A percentile compares a stretch with the other conserved stretches of the same genome.
phyloP scores from a whole-genome alignment of 495 filamentous ascomycete genomes.

The Wilcoxina mikolae region DNA sequence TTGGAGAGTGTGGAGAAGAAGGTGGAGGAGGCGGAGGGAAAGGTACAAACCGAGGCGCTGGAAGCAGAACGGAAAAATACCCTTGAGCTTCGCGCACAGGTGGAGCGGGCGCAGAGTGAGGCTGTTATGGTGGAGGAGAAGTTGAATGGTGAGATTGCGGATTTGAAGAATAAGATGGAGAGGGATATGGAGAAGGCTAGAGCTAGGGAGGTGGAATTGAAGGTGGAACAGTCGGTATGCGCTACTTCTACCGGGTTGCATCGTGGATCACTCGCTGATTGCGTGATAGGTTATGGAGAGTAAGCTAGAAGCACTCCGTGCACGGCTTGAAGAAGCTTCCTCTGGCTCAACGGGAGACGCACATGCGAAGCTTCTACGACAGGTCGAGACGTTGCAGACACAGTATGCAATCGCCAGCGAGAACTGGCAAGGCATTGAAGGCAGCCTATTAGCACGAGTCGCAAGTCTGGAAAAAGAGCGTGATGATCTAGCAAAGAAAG shows the following conservation, averaged over 20 bases:
- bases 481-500: constrained; percentile 68
- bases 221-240: constrained; percentile 55
- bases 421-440: constrained; percentile 94
- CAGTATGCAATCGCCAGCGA: constrained; percentile 89
- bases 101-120: constrained; percentile 59
- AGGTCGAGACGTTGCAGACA: constrained; percentile 88
- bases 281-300: constrained; percentile 54
- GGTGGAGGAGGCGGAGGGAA: constrained; percentile 51
- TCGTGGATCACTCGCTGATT: background rate
- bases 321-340: constrained; percentile 76
- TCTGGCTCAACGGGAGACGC: constrained; percentile 67
- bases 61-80: constrained; percentile 53
- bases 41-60: constrained; percentile 50
- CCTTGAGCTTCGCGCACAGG: constrained; percentile 54
- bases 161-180: constrained; percentile 55
- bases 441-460: constrained; percentile 59
- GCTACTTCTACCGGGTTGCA: too few relatives aligned
- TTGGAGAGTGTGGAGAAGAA: constrained; percentile 52
- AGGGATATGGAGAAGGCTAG: constrained; percentile 59
- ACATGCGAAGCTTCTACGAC: constrained; percentile 77
- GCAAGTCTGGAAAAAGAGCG: constrained; percentile 71
- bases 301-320: constrained; percentile 75
- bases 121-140: constrained; percentile 58
- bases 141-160: constrained; percentile 50
- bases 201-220: constrained; percentile 61